Conservation (phyloP, 2,329 filamentous ascomycete genomes). For the Passalora sequoiae region DNA sequence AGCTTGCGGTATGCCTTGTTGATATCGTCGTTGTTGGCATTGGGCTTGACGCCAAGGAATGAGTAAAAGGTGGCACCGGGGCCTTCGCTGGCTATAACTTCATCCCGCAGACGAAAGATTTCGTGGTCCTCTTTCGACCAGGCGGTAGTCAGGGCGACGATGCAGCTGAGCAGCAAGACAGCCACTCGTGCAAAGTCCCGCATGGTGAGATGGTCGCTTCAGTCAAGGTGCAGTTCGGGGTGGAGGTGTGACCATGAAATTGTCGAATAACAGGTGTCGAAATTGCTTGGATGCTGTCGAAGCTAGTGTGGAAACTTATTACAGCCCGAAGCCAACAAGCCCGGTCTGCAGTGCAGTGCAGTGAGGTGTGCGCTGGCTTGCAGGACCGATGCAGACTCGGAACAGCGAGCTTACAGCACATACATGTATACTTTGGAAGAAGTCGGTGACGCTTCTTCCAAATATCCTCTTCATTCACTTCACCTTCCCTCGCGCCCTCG, state of each 20-base stretch:
- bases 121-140: conserved; percentile 97
- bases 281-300: no score
- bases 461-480: conserved; percentile 5
- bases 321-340: no score
- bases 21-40: conserved; percentile 78
- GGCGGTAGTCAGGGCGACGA: conserved; percentile 63
- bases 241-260: no score
- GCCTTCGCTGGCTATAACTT: conserved; percentile 71
- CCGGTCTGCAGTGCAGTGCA: no score
- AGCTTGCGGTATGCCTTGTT: conserved; percentile 91
- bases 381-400: neutral
- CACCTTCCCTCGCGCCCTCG: neutral
- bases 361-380: neutral
- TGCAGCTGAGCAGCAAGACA: conserved; percentile 62
- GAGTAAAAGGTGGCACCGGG: conserved; percentile 83
- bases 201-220: conserved; percentile 52
- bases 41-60: conserved; percentile 70
- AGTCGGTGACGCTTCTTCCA: neutral
- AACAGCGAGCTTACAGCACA: neutral
- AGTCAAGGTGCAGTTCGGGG: conserved; percentile 9
- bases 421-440: neutral
- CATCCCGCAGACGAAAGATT: conserved; percentile 92
- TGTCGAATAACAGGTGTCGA: no score
- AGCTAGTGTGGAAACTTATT: neutral
- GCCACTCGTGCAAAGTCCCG: conserved; percentile 60